Percentiles rank a stretch among this genome's conserved stretches.
phyloP scores from a whole-genome alignment of 2,329 filamentous ascomycete species.

The Trichoderma sp. region DNA sequence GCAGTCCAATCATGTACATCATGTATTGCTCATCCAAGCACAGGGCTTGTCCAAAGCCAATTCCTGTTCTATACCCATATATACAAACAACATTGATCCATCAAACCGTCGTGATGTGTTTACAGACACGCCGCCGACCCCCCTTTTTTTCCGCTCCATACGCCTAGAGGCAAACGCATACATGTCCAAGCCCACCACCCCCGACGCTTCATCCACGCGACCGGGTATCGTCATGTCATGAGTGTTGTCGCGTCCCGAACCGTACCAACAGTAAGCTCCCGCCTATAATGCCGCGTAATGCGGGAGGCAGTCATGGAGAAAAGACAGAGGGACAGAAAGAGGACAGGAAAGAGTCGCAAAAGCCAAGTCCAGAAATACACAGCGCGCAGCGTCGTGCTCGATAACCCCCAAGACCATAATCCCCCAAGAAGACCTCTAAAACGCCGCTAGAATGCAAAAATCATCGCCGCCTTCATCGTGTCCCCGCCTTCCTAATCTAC shows the following conservation, averaged over 20 bases:
- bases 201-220: slow-evolving; percentile 4
- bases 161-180: slow-evolving; percentile 6
- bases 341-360: background rate
- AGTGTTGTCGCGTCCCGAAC: slow-evolving; percentile 3
- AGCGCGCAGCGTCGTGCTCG: background rate
- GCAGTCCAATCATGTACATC: slow-evolving; percentile 6
- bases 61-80: slow-evolving; percentile 8
- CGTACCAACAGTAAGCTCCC: slow-evolving; percentile 6
- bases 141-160: slow-evolving; percentile 2
- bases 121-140: slow-evolving; percentile 1
- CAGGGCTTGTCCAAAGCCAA: slow-evolving; percentile 5
- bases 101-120: background rate
- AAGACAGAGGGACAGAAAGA: background rate
- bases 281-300: slow-evolving; percentile 1
- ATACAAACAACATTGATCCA: slow-evolving; percentile 10
- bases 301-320: background rate
- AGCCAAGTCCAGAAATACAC: background rate
- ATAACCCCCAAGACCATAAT: background rate
- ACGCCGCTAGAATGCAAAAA: slow-evolving; percentile 21
- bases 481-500: slow-evolving; percentile 11
- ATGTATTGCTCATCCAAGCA: slow-evolving; percentile 25
- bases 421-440: background rate
- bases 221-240: slow-evolving; percentile 18
- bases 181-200: background rate
- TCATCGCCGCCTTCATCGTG: slow-evolving; percentile 9